Percentiles rank a stretch among this genome's conserved stretches.
These are phyloP conservation scores for Immersiella caudata DNA, from an alignment of 495 filamentous ascomycete genomes.

Conservation along the genomic window DNA sequence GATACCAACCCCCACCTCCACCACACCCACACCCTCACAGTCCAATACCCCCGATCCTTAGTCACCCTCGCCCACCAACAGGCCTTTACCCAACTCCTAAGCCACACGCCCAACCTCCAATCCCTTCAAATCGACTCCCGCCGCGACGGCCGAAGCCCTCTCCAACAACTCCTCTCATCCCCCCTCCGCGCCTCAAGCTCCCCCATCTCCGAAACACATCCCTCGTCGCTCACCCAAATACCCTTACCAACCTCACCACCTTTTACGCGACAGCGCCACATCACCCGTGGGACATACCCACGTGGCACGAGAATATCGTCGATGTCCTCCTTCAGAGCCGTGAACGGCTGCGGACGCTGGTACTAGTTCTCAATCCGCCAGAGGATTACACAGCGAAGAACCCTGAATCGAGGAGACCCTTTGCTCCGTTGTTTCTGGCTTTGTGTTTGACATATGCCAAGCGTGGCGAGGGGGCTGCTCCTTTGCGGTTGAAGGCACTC, in stretches of 20 bases:
- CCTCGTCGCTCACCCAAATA: neutral
- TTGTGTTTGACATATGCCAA: no score
- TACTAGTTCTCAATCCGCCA: neutral
- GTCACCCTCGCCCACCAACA: neutral
- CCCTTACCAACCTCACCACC: neutral
- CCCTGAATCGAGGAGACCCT: neutral
- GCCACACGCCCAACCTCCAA: no score
- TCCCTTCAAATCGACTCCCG: no score
- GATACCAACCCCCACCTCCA: neutral
- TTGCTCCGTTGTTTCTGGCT: no score
- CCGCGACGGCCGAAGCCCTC: no score
- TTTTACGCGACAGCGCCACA: neutral
- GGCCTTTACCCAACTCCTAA: neutral
- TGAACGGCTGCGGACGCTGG: neutral
- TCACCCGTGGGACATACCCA: neutral
- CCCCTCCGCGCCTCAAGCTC: no score
- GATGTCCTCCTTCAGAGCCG: neutral
- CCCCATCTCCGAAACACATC: no score
- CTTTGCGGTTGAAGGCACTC: no score
- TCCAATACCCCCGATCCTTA: neutral
- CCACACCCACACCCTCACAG: neutral
- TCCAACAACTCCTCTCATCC: no score
- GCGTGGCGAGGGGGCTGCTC: no score
- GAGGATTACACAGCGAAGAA: neutral
- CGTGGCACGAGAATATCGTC: neutral